These are phyloP conservation scores for Sugiyamaella chiloensis DNA, from an alignment of 805 yeast genomes.

Conservation along the genomic window DNA sequence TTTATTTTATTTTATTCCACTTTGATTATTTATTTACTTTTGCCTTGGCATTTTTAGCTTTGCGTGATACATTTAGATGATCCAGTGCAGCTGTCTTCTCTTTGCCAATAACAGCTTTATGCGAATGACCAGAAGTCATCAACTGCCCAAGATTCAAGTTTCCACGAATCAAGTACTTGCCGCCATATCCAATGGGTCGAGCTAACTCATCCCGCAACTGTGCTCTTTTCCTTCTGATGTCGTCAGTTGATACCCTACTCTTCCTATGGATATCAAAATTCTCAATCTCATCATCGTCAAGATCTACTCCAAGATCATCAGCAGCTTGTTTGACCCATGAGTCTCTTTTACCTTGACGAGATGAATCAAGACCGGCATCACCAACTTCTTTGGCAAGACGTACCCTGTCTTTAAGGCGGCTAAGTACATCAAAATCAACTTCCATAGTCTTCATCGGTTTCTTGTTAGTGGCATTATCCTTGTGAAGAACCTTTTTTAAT, in stretches of 20 bases:
- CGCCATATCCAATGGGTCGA: constrained; percentile 55
- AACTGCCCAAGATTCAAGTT: constrained; percentile 72
- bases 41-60: no score
- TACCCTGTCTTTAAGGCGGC: constrained; percentile 68
- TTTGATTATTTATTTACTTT: not conserved
- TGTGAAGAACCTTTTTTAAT: constrained; percentile 35
- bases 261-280: constrained; percentile 44
- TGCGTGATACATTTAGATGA: constrained; percentile 15
- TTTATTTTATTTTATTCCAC: not conserved
- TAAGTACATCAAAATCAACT: constrained; percentile 68
- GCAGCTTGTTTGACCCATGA: constrained; percentile 89
- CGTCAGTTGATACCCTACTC: constrained; percentile 41
- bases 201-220: constrained; percentile 48
- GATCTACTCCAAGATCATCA: constrained; percentile 83
- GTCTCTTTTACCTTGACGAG: constrained; percentile 49
- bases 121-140: constrained; percentile 65
- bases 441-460: constrained; percentile 61
- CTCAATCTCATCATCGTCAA: constrained; percentile 54
- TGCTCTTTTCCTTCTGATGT: constrained; percentile 38
- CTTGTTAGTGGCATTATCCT: constrained; percentile 36
- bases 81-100: constrained; percentile 65
- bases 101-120: constrained; percentile 66
- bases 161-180: constrained; percentile 69
- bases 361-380: constrained; percentile 60
- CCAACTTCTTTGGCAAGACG: constrained; percentile 69